Evolutionary conservation across 1,284 basidiomycete genomes (phyloP), one percentile per base, ranked within the genome.

Genomic region (Pascua sp.): DNA sequence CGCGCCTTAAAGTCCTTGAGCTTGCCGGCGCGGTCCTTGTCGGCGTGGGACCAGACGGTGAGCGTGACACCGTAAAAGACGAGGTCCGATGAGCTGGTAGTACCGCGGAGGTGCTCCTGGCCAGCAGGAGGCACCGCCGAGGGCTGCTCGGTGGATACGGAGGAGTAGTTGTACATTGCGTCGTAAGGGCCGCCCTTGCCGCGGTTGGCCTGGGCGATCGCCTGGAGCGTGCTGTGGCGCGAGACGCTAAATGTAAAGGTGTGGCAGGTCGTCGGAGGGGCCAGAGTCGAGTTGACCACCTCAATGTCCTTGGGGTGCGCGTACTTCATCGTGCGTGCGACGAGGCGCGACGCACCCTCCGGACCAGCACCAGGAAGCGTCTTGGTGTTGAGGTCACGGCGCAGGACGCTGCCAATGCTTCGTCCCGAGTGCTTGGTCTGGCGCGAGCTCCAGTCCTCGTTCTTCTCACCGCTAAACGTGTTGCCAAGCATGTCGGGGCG

Each of bases 11-110:
- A 65, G 32, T 61, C 55, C 47, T 67, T 68, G 42, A 76, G 66
- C 48, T 66, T 64, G 17, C 53, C 38, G 0, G 88, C 86, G 52
- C 91, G 85, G 67, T 91, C 87, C 3, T 86, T 85, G 69, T 96
- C 92, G 36, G 91, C 91, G 69, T 93, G 91, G 10, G 89, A 91
- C 91, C 91, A 96, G 0, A 95, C 90, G 4, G 90, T 91, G 51
- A 96, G 81, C 63, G 90, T 91, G 39, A 93, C 90, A 47, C 91
- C 92, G 70, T 95, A 85, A 72, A 91, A 95, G 11, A 87, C 86
- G 59, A 73, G 69, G 47, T 74, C 68, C 24, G 66, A 62, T 72
- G 79, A 53, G 77, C 79, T 48, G 36, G 80, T 71, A 37, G 76
- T 75, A 43, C 82, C 82, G 60, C 88, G 85, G 37, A 90, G 81